Conservation (phyloP, 495 filamentous ascomycete species). For the Aeminium ludgeri region DNA sequence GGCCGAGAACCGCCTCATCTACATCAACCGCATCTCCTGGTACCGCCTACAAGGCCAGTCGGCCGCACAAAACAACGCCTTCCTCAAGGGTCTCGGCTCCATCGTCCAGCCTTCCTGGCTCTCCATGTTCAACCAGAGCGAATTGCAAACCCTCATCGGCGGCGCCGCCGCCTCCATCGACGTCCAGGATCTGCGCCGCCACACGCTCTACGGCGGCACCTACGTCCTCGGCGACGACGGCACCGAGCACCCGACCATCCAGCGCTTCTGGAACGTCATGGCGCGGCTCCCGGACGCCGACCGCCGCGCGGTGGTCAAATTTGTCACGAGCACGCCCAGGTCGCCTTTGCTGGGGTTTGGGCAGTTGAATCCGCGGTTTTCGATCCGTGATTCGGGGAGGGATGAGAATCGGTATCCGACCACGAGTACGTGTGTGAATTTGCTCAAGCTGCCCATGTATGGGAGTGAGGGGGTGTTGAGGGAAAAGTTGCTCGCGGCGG, state of each 20-base stretch:
- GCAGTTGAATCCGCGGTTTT: slow-evolving; percentile 71
- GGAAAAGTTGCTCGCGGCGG: slow-evolving; percentile 75
- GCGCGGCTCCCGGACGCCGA: slow-evolving; percentile 52
- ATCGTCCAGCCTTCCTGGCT: slow-evolving; percentile 91
- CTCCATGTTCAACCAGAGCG: slow-evolving; percentile 93
- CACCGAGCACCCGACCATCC: slow-evolving; percentile 64
- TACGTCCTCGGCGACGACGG: slow-evolving; percentile 80
- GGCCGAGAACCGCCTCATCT: slow-evolving; percentile 80
- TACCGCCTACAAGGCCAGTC: slow-evolving; percentile 72
- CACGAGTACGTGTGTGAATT: slow-evolving; percentile 92
- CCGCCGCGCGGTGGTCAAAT: slow-evolving; percentile 74
- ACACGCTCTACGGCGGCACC: slow-evolving; percentile 76
- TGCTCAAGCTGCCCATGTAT: slow-evolving; percentile 86
- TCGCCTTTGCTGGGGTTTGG: slow-evolving; percentile 86
- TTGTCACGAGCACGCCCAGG: slow-evolving; percentile 83
- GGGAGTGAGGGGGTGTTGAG: slow-evolving; percentile 40
- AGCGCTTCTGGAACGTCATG: slow-evolving; percentile 90
- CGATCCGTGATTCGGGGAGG: slow-evolving; percentile 69
- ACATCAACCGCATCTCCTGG: slow-evolving; percentile 78
- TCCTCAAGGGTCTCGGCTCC: slow-evolving; percentile 64
- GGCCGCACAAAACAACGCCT: slow-evolving; percentile 61
- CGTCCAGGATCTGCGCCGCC: slow-evolving; percentile 66
- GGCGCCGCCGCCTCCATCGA: slow-evolving; percentile 74
- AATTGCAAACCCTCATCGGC: slow-evolving; percentile 81
- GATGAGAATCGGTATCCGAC: slow-evolving; percentile 73